A percentile compares a stretch with the other conserved stretches of the same genome.
These are phyloP conservation scores for Vanilla planifolia DNA, from an alignment of 106 monocot genomes.

Conservation along the genomic window DNA sequence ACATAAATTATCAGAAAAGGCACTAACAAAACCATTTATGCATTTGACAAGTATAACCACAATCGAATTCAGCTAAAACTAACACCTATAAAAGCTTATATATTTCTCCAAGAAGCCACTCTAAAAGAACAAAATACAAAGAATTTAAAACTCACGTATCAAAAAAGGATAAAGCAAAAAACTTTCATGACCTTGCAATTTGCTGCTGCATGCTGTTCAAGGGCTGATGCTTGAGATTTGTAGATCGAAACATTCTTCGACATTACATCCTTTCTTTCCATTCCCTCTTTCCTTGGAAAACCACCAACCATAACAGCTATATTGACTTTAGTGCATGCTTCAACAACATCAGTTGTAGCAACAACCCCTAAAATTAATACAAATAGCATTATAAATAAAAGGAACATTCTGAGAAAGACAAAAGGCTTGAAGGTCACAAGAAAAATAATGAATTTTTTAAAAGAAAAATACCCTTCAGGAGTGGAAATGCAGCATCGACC, in stretches of 20 bases:
- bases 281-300: slow-evolving; percentile 54
- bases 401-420: not conserved
- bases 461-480: slow-evolving; percentile 41
- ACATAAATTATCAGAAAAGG: not conserved
- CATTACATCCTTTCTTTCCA: slow-evolving; percentile 74
- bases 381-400: not conserved
- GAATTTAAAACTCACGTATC: not conserved
- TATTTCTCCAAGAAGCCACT: not conserved
- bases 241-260: slow-evolving; percentile 70
- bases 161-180: too few species aligned
- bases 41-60: not conserved
- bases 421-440: not conserved
- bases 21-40: not conserved
- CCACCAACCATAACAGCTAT: slow-evolving; percentile 69
- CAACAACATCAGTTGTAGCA: slow-evolving; percentile 55
- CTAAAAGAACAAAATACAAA: not conserved
- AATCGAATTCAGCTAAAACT: too few species aligned
- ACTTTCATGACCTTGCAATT: slow-evolving; percentile 53
- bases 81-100: not conserved
- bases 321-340: slow-evolving; percentile 56
- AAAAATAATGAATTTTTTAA: not conserved
- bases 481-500: slow-evolving; percentile 58
- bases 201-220: slow-evolving; percentile 56
- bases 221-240: slow-evolving; percentile 62
- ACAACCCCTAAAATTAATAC: slow-evolving; percentile 41